These are phyloP conservation scores for Myxozyma neotropica DNA, from an alignment of 805 yeast species.

Conservation along the genomic window DNA sequence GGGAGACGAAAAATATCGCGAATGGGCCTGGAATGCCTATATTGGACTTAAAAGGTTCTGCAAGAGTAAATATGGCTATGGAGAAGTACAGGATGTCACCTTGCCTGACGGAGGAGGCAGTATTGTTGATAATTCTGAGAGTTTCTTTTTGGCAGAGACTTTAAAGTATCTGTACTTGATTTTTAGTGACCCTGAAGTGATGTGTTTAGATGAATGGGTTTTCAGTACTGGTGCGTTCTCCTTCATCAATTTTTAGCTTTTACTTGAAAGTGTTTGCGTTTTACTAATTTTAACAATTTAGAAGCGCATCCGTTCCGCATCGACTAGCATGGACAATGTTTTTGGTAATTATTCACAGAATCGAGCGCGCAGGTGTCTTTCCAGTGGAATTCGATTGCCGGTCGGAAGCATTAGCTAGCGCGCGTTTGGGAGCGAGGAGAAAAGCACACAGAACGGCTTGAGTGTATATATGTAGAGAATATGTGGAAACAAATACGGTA, in stretches of 20 bases:
- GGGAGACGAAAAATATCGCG: constrained; percentile 54
- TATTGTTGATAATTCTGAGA: constrained; percentile 45
- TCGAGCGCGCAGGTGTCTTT: no score
- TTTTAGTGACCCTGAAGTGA: constrained; percentile 45
- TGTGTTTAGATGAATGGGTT: constrained; percentile 51
- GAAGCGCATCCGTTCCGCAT: constrained; percentile 51
- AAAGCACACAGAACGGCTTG: no score
- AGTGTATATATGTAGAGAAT: no score
- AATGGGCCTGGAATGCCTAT: constrained; percentile 50
- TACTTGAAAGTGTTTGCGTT: constrained; percentile 30
- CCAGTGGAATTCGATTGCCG: no score
- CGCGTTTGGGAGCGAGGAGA: no score
- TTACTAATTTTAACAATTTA: constrained; percentile 39
- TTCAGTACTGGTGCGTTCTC: constrained; percentile 38
- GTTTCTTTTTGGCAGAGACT: constrained; percentile 57
- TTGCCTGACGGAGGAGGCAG: constrained; percentile 27
- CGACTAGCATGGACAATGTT: no score
- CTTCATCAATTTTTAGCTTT: background rate
- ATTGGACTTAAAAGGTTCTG: constrained; percentile 41
- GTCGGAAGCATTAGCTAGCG: no score
- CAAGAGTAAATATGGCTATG: constrained; percentile 40
- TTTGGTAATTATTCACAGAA: no score
- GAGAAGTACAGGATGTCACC: constrained; percentile 46
- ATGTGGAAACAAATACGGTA: no score
- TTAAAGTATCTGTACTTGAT: constrained; percentile 54